Percentiles rank a stretch among this genome's conserved stretches.
Evolutionary conservation across 78 protist species (phyloP).

Genomic region (Dictyostelium brefeldianum): DNA sequence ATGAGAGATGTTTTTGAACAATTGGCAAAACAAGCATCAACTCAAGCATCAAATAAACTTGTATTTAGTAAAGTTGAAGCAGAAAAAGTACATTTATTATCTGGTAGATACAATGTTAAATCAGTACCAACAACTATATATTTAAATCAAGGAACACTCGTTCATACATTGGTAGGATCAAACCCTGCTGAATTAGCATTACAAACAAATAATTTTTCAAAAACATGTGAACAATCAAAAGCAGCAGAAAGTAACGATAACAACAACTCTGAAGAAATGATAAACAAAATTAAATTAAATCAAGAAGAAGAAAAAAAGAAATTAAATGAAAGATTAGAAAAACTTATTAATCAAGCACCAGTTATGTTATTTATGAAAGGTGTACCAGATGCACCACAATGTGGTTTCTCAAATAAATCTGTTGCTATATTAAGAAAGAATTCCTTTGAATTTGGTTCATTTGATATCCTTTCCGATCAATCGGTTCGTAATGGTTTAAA

Average conservation of each 20-base stretch:
- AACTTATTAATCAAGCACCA: constrained; percentile 68
- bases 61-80: constrained; percentile 87
- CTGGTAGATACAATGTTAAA: constrained; percentile 75
- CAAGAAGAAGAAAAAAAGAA: constrained; percentile 60
- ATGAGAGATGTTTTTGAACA: constrained; percentile 83
- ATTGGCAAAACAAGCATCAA: constrained; percentile 63
- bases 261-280: constrained; percentile 20
- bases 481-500: constrained; percentile 89
- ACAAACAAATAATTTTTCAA: constrained; percentile 18
- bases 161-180: constrained; percentile 62
- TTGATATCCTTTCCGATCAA: constrained; percentile 90
- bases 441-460: constrained; percentile 70
- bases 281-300: constrained; percentile 17
- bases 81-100: constrained; percentile 78
- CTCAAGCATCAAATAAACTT: not conserved
- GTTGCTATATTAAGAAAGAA: constrained; percentile 82
- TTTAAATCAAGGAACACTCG: constrained; percentile 14
- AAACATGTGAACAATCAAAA: not conserved
- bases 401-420: constrained; percentile 93
- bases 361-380: constrained; percentile 96
- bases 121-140: constrained; percentile 87
- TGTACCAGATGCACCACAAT: constrained; percentile 89
- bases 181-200: constrained; percentile 60
- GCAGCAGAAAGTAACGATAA: not conserved
- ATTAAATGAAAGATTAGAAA: constrained; percentile 61